phyloP scores from a whole-genome alignment of 352 stramenopile genomes.

The Saprolegnia parasitica region DNA sequence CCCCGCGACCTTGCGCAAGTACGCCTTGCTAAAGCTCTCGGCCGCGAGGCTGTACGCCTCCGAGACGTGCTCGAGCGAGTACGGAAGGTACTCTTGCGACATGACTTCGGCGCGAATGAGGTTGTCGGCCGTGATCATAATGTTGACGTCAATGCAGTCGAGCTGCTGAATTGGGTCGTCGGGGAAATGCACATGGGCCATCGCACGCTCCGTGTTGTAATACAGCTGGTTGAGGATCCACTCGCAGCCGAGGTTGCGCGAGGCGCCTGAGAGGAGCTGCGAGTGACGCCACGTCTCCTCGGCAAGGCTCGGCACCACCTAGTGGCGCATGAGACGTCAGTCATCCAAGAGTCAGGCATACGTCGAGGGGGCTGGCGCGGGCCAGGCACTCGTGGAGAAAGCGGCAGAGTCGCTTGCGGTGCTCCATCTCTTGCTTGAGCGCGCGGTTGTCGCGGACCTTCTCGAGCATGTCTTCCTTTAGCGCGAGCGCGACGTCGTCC shows the following conservation, averaged over 20 bases:
- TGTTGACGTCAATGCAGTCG: conserved; percentile 8
- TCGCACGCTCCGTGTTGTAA: conserved; percentile 8
- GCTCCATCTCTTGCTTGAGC: conserved; percentile 17
- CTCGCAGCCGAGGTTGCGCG: conserved; percentile 22
- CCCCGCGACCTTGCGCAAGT: conserved; percentile 3
- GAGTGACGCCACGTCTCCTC: conserved; percentile 25
- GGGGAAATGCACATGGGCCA: conserved; percentile 7
- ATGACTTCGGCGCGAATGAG: conserved; percentile 14
- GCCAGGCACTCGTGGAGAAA: not conserved
- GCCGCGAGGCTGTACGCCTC: conserved; percentile 2
- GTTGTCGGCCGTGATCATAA: not conserved
- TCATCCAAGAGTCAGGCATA: not conserved
- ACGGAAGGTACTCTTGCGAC: conserved; percentile 16
- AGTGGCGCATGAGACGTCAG: not conserved
- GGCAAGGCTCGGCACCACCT: conserved; percentile 9
- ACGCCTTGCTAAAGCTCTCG: conserved; percentile 6
- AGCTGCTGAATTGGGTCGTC: not conserved
- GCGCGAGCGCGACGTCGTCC: conserved; percentile 22
- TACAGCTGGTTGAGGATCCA: conserved; percentile 27
- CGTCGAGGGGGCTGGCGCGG: not conserved
- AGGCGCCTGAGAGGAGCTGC: conserved; percentile 13
- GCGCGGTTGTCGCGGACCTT: conserved; percentile 13
- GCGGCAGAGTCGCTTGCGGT: not conserved
- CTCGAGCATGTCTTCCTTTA: conserved; percentile 18
- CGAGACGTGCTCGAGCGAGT: conserved; percentile 4